Evolutionary conservation across 805 yeast genomes (phyloP), one percentile per base, ranked within the genome.

Genomic region (Wickerhamiella galacta): DNA sequence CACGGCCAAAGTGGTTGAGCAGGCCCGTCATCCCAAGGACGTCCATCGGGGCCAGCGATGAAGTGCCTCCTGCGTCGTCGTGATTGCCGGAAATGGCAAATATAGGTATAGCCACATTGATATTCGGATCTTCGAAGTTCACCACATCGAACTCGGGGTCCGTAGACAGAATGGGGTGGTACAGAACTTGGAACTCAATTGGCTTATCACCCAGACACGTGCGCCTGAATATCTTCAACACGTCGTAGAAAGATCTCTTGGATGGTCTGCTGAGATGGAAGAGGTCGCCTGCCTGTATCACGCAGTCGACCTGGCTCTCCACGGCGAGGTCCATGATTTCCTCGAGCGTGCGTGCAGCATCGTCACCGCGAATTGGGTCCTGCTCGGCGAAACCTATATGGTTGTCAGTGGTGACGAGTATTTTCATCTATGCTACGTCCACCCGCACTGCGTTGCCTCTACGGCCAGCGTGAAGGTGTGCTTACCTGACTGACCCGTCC

Each of bases 31-130:
- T 80, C 14, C 80, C 68, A 9, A 90, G 57, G 3, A 90, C 57
- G 53, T 90, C 98, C 61, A 90, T 61, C 0, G 98, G 93, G 34
- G 85, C 73, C 10, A 90, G 58, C 34, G 80, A 56, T 3, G 52
- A 52, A 3, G 46, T 79, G 1, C 96, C 96, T 0, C 93, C 79
- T 3, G 94, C 81, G 54, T 90, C 96, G 54, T 90, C 98, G 52
- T 90, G 98, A 47, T 90, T 90, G 2, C 98, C 98, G 29, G 87
- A 72, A 3, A 90, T 87, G 5, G 85, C 87, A 60, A 90, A 82
- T 6, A 90, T 68, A 0, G 98, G 98, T 11, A 85, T 67, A 0
- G 93, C 72, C 3, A 90, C 75, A 53, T 90, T 90, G 39, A 81
- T 55, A 52, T 90, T 82, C 2, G 87, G 82, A 52, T 90, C 96